Base-by-base conservation (phyloP, 75 land plant species). In the Gnetum montanum region DNA sequence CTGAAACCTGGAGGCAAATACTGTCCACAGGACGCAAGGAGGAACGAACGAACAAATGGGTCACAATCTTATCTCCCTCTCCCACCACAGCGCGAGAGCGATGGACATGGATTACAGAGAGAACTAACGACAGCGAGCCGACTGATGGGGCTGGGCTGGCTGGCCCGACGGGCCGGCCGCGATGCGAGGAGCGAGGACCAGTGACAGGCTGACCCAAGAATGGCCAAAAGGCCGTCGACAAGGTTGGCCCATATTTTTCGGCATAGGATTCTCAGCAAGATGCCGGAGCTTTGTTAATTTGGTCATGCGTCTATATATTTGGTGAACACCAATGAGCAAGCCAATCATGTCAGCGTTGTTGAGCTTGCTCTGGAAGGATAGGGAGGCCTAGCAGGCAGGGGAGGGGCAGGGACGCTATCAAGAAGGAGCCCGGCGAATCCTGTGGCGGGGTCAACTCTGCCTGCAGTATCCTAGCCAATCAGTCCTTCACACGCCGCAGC, bases 401-500 rank as follows among this genome's bases (percentile, higher is more conserved):
- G 5, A 35, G 10, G 37, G 37, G 5, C 10, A 35, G 10, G 5
- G 37, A 10, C 37, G 10, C 37, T 6, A 10, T 35, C 10, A 35
- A 10, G 37, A 35, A 10, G 37, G 37, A 35, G 10, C 10, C 37
- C 5, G 37, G 10, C 10, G 53, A 19, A 20, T 51, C 30, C 54
- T 19, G 34, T 29, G 34, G 20, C 54, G 54, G 3, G 20, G 54
- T 3, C 54, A 51, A 24, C 3, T 33, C 54, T 31, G 18, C 34
- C 54, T 33, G 35, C 34, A 51, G 12, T 49, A 7, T 8, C 31
- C 7, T 51, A 16, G 7, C 8, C 54, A 6, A 51, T 51, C 54
- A 51, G 8, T 51, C 54, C 30, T 31, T 51, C 36, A 30, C 35
- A n/a, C n/a, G n/a, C n/a, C n/a, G n/a, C n/a, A n/a, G n/a, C n/a